Conservation (phyloP, 495 filamentous ascomycete species). For the Pyrenopolyporus hunteri region DNA sequence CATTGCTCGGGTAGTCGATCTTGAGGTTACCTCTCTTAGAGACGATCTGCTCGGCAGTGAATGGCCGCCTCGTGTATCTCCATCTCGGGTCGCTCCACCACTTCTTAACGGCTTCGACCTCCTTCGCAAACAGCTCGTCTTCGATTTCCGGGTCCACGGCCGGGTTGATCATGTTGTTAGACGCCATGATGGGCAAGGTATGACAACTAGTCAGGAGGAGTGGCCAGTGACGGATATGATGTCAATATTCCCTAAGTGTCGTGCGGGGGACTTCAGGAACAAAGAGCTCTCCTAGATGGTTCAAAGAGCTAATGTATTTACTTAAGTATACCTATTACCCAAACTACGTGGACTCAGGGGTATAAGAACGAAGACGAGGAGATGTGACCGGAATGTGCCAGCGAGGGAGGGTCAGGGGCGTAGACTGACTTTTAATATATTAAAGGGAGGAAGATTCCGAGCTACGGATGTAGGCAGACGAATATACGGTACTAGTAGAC, state of each 20-base stretch:
- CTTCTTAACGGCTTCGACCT: conserved; percentile 84
- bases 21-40: conserved; percentile 89
- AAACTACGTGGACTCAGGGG: background rate
- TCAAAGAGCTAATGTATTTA: background rate
- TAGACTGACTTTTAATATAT: conserved; percentile 7
- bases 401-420: conserved; percentile 4
- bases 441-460: conserved; percentile 21
- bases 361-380: conserved; percentile 5
- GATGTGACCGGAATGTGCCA: conserved; percentile 6
- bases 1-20: conserved; percentile 90
- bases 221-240: conserved; percentile 4
- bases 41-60: conserved; percentile 96
- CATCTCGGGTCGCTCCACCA: conserved; percentile 96
- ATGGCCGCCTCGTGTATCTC: conserved; percentile 90
- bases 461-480: conserved; percentile 24
- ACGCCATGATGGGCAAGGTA: conserved; percentile 54
- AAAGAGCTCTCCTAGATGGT: conserved; percentile 2
- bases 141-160: conserved; percentile 70
- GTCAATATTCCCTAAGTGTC: background rate
- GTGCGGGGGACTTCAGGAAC: background rate
- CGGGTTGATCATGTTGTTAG: conserved; percentile 59
- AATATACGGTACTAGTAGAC: conserved; percentile 3
- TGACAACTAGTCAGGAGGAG: background rate
- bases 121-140: conserved; percentile 76
- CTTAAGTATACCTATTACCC: background rate